Base-by-base conservation (phyloP, 202 grass and related monocot genomes). In the Hordeum pubiflorum region DNA sequence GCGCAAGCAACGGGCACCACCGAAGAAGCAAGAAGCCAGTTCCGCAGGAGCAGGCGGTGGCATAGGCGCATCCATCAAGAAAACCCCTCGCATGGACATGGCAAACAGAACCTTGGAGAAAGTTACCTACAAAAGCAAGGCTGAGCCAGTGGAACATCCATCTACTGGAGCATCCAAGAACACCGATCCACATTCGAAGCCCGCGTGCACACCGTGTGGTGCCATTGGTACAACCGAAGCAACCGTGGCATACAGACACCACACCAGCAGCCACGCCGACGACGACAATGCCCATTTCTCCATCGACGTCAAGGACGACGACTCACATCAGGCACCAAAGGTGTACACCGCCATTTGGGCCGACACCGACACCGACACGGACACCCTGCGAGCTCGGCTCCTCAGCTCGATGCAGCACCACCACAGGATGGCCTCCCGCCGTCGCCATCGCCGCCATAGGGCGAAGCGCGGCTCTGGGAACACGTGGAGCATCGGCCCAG, bases 281-380 rank as follows among this genome's bases (percentile, higher is more conserved):
- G 58, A 65, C 0, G 46, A 57, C 9, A 58, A 12, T 38, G 18
- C 21, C 0, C 63, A 27, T 14, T 17, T 18, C 20, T 72, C 64
- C 57, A 70, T 72, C 33, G 29, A 73, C 15, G 20, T 75, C 63
- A 63, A 73, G 64, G 82, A 6, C 27, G 67, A 48, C 2, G 83
- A 58, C 27, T 21, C 79, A 2, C 50, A 61, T 58, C 67, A 74
- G 44, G 57, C 82, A 26, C 72, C 87, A 9, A 89, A 85, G 64
- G 27, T 72, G 72, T 58, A 89, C 72, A 73, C 87, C 17, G 82
- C 83, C n/a, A 65, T 67, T 31, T 89, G 79, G 83, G 78, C 48
- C 2, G 87, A 82, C 48, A 89, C 48, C 2, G 87, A 82, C 48
- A 89, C 83, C 2, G 83, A 89, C 57, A 87, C 84, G 0, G 84